These are phyloP conservation scores for Ascochyta koolunga DNA, from an alignment of 2,329 filamentous ascomycete genomes.

Conservation along the genomic window DNA sequence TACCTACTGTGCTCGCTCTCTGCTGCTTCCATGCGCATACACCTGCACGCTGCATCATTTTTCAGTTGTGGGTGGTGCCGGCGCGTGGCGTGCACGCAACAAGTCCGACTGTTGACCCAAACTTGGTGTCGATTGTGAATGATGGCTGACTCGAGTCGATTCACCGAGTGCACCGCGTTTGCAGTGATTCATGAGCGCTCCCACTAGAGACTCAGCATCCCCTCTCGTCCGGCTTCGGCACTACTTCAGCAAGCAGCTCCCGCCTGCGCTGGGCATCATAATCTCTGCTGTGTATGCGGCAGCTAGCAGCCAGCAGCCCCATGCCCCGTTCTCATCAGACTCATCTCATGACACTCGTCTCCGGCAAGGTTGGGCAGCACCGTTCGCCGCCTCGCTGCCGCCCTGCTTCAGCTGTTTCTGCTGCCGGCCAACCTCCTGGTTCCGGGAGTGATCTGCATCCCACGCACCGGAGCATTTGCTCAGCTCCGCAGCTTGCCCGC, in stretches of 20 bases:
- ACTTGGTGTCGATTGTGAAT: not conserved
- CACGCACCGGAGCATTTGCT: conserved; percentile 9
- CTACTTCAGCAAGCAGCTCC: not conserved
- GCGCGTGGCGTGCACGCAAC: conserved; percentile 7
- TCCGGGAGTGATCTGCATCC: conserved; percentile 13
- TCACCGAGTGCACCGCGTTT: not conserved
- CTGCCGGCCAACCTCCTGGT: conserved; percentile 6
- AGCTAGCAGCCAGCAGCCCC: conserved; percentile 1
- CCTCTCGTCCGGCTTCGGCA: not conserved
- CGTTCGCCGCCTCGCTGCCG: conserved; percentile 12
- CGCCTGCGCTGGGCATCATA: not conserved
- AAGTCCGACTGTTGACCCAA: conserved; percentile 1
- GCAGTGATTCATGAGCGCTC: conserved; percentile 1
- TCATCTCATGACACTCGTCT: conserved; percentile 8
- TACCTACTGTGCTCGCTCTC: not conserved
- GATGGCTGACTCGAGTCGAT: conserved; percentile 7
- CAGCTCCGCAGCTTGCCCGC: conserved; percentile 16
- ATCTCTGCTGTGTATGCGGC: not conserved
- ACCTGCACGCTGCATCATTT: too few relatives aligned
- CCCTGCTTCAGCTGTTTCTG: conserved; percentile 4
- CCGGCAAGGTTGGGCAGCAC: conserved; percentile 13
- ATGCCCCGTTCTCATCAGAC: conserved; percentile 8
- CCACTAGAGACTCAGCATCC: not conserved
- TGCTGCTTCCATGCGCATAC: not conserved
- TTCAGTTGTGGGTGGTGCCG: too few relatives aligned